Evolutionary conservation across 441 rosid species (phyloP), one percentile per base, ranked within the genome.

Genomic region (Pelargonium exstipulatum): DNA sequence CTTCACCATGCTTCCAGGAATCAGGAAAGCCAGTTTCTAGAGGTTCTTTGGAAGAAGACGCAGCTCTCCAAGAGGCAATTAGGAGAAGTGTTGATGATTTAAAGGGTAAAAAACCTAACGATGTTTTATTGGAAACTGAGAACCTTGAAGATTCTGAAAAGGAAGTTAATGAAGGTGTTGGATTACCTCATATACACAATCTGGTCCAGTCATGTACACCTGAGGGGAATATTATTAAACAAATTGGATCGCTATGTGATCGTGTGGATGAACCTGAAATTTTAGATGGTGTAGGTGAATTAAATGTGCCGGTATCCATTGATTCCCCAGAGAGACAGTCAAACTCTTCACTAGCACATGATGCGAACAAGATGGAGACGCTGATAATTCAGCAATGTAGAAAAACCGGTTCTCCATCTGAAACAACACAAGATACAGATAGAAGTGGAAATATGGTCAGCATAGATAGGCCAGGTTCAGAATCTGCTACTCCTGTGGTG

Each of bases 31-130:
- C 77, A 10, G 67, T 83, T 70, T 87, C 94, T 42, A 87, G 74
- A 81, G 95, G 97, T 66, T 62, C 73, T 76, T 58, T 82, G 71
- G 85, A 87, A 83, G 99, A 95, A 79, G 96, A 92, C 78, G 84
- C 91, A 78, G 88, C 86, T 77, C 82, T 89, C 71, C 90, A 84
- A 76, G 92, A 90, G 86, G 99, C 98, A 69, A 85, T 95, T 71
- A 77, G 87, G 82, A 90, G 91, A 84, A 95, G 98, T 81, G 89
- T 89, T 73, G 76, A 78, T 70, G 96, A 89, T 71, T 46, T 75
- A 35, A 82, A 72, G 68, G 74, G 65, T 71, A 74, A 76, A 65
- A 58, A 77, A 66, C 75, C 69, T 58, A 71, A 71, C 69, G 45
- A 66, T 69, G 61, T 76, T 48, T 68, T 45, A 46, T 55, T 68